Evolutionary conservation across 2,329 filamentous ascomycete species (phyloP).

Genomic region (Teratosphaeriaceae sp.): DNA sequence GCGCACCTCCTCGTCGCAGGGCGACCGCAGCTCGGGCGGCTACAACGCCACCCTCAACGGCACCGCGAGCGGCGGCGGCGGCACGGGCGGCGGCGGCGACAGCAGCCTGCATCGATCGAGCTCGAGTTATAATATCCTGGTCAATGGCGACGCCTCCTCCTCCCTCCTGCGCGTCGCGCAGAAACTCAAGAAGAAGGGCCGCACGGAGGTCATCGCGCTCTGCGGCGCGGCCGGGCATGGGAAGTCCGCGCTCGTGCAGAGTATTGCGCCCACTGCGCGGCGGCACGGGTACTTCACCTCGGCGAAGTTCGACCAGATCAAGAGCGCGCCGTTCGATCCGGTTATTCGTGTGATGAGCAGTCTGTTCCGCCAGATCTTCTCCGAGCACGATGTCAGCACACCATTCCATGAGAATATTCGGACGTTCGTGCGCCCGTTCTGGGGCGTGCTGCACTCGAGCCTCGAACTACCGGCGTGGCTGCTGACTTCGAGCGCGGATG

Average conservation of each 20-base stretch:
- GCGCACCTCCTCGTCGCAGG: slow-evolving; percentile 6
- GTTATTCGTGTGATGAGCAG: slow-evolving; percentile 55
- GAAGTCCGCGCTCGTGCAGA: slow-evolving; percentile 55
- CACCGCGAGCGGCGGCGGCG: no score
- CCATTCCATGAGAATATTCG: slow-evolving; percentile 55
- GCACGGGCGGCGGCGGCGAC: no score
- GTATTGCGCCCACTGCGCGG: slow-evolving; percentile 50
- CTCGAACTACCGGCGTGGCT: slow-evolving; percentile 64
- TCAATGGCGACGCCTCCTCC: no score
- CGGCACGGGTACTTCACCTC: slow-evolving; percentile 55
- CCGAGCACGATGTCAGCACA: slow-evolving; percentile 55
- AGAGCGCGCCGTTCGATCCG: slow-evolving; percentile 55
- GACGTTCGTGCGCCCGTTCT: slow-evolving; percentile 50
- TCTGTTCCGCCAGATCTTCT: slow-evolving; percentile 58
- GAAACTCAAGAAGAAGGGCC: slow-evolving; percentile 46
- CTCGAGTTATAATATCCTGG: slow-evolving; percentile 13
- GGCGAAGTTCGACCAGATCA: slow-evolving; percentile 54
- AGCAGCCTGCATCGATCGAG: slow-evolving; percentile 14
- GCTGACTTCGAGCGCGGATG: slow-evolving; percentile 17
- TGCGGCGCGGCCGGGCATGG: slow-evolving; percentile 52
- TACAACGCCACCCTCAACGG: slow-evolving; percentile 12
- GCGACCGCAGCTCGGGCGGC: slow-evolving; percentile 12
- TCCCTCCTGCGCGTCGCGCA: slow-evolving; percentile 35
- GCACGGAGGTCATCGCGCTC: slow-evolving; percentile 55
- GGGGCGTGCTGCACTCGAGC: slow-evolving; percentile 50